Percentiles rank a stretch among this genome's conserved stretches.
Conservation (phyloP, 257 asterid species). For the Scutellaria minor region DNA sequence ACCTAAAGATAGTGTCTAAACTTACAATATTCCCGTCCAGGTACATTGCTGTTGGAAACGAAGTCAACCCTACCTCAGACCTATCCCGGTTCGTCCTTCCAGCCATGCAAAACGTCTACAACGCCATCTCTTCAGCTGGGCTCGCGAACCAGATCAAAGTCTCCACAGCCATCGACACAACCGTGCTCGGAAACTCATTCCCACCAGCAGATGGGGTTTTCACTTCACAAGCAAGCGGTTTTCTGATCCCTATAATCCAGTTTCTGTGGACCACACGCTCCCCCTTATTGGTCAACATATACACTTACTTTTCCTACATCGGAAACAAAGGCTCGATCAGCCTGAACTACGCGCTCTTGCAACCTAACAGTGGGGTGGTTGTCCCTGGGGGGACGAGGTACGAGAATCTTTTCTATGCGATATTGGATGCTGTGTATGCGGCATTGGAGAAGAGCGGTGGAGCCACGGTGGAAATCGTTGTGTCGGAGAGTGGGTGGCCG, state of each 20-base stretch:
- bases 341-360: slow-evolving; percentile 36
- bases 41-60: slow-evolving; percentile 67
- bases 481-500: slow-evolving; percentile 53
- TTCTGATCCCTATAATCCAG: slow-evolving; percentile 29
- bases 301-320: slow-evolving; percentile 45
- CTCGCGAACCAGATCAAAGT: slow-evolving; percentile 32
- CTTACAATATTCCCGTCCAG: slow-evolving; percentile 15
- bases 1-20: too few relatives aligned
- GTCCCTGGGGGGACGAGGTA: slow-evolving; percentile 38
- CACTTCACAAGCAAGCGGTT: slow-evolving; percentile 9
- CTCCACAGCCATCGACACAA: slow-evolving; percentile 36
- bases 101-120: slow-evolving; percentile 35
- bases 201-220: slow-evolving; percentile 45
- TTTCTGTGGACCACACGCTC: slow-evolving; percentile 22
- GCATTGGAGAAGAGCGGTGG: slow-evolving; percentile 42
- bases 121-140: slow-evolving; percentile 37
- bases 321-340: slow-evolving; percentile 1
- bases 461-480: slow-evolving; percentile 35
- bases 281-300: slow-evolving; percentile 41
- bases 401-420: slow-evolving; percentile 41
- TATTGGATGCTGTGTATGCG: slow-evolving; percentile 28
- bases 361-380: slow-evolving; percentile 26
- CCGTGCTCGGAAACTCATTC: slow-evolving; percentile 31
- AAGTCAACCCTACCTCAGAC: slow-evolving; percentile 44
- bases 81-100: slow-evolving; percentile 37